Evolutionary conservation across 257 asterid species (phyloP).

Genomic region (Salvia rosmarinus): DNA sequence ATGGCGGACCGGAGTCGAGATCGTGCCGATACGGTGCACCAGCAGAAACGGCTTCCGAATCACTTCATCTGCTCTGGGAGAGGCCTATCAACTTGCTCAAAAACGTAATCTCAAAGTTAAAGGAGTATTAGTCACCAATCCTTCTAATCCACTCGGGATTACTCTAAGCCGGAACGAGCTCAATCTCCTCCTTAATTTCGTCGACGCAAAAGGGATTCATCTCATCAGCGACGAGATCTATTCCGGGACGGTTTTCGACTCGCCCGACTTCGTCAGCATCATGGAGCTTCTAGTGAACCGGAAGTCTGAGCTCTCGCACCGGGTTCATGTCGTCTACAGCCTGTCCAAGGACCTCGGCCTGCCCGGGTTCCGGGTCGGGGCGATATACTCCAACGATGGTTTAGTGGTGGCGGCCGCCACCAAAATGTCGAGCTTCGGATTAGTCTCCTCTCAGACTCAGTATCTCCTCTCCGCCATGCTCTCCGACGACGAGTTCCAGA

Average conservation of each 20-base stretch:
- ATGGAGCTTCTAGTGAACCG: slow-evolving; percentile 60
- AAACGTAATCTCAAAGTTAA: slow-evolving; percentile 69
- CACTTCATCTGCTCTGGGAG: slow-evolving; percentile 66
- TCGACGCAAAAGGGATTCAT: slow-evolving; percentile 60
- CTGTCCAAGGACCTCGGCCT: slow-evolving; percentile 91
- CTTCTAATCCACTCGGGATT: slow-evolving; percentile 81
- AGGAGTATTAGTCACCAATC: slow-evolving; percentile 80
- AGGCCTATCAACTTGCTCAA: slow-evolving; percentile 59
- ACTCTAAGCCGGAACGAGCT: slow-evolving; percentile 61
- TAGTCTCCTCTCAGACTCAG: slow-evolving; percentile 83
- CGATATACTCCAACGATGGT: slow-evolving; percentile 64
- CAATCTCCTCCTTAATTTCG: slow-evolving; percentile 55
- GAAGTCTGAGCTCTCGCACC: slow-evolving; percentile 40
- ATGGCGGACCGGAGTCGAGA: slow-evolving; percentile 86
- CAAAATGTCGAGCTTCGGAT: slow-evolving; percentile 86
- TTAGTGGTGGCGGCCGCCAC: slow-evolving; percentile 77
- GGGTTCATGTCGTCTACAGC: slow-evolving; percentile 80
- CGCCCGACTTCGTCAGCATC: slow-evolving; percentile 62
- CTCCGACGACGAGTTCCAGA: slow-evolving; percentile 61
- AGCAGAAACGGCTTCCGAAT: slow-evolving; percentile 69
- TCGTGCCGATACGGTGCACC: slow-evolving; percentile 72
- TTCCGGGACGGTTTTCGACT: slow-evolving; percentile 72
- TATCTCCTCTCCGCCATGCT: slow-evolving; percentile 69
- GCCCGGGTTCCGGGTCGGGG: slow-evolving; percentile 89
- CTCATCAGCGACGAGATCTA: slow-evolving; percentile 87